Evolutionary conservation across 768 basidiomycete species (phyloP).

Genomic region (Cubamyces sp.): DNA sequence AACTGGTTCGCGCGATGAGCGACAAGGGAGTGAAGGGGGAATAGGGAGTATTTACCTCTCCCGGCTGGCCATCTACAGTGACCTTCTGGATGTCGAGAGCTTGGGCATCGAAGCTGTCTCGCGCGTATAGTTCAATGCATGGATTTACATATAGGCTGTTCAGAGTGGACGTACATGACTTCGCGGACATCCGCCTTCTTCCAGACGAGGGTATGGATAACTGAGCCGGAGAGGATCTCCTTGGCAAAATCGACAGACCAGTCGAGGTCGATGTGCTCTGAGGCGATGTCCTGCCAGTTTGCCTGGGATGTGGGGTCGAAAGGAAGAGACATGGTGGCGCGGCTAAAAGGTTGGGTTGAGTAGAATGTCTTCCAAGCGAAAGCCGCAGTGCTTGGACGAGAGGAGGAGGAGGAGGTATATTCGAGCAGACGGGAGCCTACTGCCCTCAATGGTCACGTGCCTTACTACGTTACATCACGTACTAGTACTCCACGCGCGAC

Average conservation of each 20-base stretch:
- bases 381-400: too few relatives aligned
- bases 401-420: background rate
- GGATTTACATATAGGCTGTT: background rate
- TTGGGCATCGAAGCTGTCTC: constrained; percentile 69
- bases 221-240: constrained; percentile 65
- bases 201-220: constrained; percentile 61
- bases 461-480: too few relatives aligned
- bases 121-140: background rate
- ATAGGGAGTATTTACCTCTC: constrained; percentile 16
- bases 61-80: constrained; percentile 53
- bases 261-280: constrained; percentile 70
- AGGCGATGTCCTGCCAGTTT: constrained; percentile 72
- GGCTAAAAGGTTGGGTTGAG: background rate
- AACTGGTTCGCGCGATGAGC: constrained; percentile 42
- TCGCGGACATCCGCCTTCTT: constrained; percentile 55
- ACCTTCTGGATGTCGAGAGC: constrained; percentile 64
- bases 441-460: too few relatives aligned
- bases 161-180: constrained; percentile 54
- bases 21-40: background rate
- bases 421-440: too few relatives aligned
- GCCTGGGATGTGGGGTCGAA: constrained; percentile 76
- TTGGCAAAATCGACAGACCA: constrained; percentile 79
- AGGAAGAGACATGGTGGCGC: constrained; percentile 16
- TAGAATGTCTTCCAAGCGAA: background rate
- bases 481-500: too few relatives aligned